phyloP scores from a whole-genome alignment of 2,329 filamentous ascomycete species.

The Aspergillus fumigatus region DNA sequence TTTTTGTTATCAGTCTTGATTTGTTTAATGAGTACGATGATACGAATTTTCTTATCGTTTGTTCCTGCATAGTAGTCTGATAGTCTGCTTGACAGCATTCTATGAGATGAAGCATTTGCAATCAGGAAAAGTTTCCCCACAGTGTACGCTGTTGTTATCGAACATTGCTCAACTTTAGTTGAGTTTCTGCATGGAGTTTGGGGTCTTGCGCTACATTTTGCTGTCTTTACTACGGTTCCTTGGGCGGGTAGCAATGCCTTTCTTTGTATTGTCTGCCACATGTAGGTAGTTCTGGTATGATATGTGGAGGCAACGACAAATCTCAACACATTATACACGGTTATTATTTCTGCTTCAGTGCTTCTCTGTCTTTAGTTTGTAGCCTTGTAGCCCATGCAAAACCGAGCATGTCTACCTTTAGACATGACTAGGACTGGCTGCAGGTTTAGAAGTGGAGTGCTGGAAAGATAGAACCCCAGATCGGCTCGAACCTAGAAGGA shows the following conservation, averaged over 20 bases:
- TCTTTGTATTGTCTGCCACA: conserved; percentile 10
- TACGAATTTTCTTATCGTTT: background rate
- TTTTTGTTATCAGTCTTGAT: background rate
- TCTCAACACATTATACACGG: background rate
- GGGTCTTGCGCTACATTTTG: conserved; percentile 13
- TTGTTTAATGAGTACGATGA: background rate
- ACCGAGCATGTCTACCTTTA: background rate
- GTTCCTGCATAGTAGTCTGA: conserved; percentile 1
- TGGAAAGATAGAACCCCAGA: too few species aligned
- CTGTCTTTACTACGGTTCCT: conserved; percentile 4
- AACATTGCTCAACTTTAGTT: conserved; percentile 5
- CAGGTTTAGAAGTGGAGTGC: too few species aligned
- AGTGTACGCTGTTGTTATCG: conserved; percentile 12
- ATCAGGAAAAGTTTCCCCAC: conserved; percentile 3
- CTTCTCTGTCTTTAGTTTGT: background rate
- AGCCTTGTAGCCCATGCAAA: background rate
- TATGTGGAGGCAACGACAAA: background rate
- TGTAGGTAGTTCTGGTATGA: conserved; percentile 11
- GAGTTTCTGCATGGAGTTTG: conserved; percentile 22
- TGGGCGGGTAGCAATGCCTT: conserved; percentile 8
- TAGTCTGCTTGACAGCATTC: conserved; percentile 1
- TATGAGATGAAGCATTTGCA: background rate
- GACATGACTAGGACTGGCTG: too few species aligned
- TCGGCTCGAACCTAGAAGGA: too few species aligned
- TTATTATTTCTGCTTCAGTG: background rate